Percentiles rank a stretch among this genome's conserved stretches.
phyloP scores from a whole-genome alignment of 2,329 filamentous ascomycete species.

The Hyphodiscus sp. region DNA sequence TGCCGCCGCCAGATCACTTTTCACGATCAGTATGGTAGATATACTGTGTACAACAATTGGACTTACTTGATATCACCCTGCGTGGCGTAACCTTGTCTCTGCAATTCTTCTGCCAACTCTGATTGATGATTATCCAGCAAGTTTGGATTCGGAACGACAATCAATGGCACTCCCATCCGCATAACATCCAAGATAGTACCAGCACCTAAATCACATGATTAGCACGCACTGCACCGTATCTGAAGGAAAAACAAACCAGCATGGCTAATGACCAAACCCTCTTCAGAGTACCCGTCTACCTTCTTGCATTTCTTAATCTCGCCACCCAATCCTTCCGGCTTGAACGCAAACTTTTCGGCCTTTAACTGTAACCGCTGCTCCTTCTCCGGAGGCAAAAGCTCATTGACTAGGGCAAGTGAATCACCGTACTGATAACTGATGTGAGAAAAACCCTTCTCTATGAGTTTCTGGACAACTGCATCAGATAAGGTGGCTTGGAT shows the following conservation, averaged over 20 bases:
- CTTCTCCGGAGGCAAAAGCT: slow-evolving; percentile 18
- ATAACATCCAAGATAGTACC: slow-evolving; percentile 84
- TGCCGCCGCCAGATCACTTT: background rate
- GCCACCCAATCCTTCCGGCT: slow-evolving; percentile 47
- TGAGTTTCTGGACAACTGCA: slow-evolving; percentile 56
- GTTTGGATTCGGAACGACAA: slow-evolving; percentile 80
- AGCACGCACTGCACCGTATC: background rate
- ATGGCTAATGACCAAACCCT: slow-evolving; percentile 80
- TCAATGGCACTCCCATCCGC: slow-evolving; percentile 64
- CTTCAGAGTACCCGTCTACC: slow-evolving; percentile 40
- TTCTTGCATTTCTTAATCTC: slow-evolving; percentile 41
- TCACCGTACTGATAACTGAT: slow-evolving; percentile 77
- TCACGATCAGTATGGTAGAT: background rate
- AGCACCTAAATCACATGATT: slow-evolving; percentile 53
- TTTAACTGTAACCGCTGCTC: slow-evolving; percentile 43
- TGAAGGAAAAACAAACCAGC: slow-evolving; percentile 56
- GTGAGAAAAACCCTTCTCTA: slow-evolving; percentile 56
- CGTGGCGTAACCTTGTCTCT: slow-evolving; percentile 67
- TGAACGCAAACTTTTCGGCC: slow-evolving; percentile 55
- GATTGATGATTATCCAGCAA: slow-evolving; percentile 88
- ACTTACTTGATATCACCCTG: slow-evolving; percentile 21
- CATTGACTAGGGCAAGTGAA: slow-evolving; percentile 49
- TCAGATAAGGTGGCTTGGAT: slow-evolving; percentile 58
- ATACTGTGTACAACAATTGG: background rate
- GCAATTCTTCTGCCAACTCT: slow-evolving; percentile 74